Percentiles rank a stretch among this genome's conserved stretches.
These are phyloP conservation scores for Pichia manshurica DNA, from an alignment of 805 yeast genomes.

Conservation along the genomic window DNA sequence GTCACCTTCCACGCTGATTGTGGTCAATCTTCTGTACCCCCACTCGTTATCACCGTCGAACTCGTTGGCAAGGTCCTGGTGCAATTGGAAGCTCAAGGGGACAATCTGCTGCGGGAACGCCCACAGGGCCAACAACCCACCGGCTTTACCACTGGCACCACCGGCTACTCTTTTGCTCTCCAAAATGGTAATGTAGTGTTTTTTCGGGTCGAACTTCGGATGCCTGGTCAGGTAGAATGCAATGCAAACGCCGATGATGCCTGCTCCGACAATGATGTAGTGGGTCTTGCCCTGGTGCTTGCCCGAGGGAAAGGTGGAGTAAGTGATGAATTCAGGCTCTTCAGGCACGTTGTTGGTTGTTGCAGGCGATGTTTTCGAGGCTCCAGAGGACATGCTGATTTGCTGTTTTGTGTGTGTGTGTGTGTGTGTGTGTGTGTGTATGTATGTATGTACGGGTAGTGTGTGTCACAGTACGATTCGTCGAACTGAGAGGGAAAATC, in stretches of 20 bases:
- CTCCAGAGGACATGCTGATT: background rate
- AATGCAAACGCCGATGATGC: constrained; percentile 92
- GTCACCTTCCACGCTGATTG: constrained; percentile 84
- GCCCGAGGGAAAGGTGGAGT: constrained; percentile 40
- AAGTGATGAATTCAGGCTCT: constrained; percentile 27
- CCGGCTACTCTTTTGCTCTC: constrained; percentile 94
- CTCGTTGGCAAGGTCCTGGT: constrained; percentile 72
- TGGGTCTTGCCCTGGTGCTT: constrained; percentile 60
- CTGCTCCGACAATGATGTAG: constrained; percentile 86
- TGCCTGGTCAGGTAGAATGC: constrained; percentile 85
- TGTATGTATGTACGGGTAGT: no score
- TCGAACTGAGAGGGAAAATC: no score
- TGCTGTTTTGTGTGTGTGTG: background rate
- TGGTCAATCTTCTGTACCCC: constrained; percentile 88
- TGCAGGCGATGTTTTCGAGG: background rate
- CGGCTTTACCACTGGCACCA: constrained; percentile 97
- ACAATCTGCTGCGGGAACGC: constrained; percentile 96
- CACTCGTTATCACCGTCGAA: constrained; percentile 81
- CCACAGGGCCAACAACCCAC: constrained; percentile 91
- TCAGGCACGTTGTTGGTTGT: constrained; percentile 6
- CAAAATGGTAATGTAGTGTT: constrained; percentile 74
- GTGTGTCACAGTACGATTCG: no score
- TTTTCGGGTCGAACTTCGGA: constrained; percentile 66
- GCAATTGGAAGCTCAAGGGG: constrained; percentile 79
- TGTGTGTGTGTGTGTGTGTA: background rate